Conservation (phyloP, 305 asterid species). For the Fraxinus nigra region DNA sequence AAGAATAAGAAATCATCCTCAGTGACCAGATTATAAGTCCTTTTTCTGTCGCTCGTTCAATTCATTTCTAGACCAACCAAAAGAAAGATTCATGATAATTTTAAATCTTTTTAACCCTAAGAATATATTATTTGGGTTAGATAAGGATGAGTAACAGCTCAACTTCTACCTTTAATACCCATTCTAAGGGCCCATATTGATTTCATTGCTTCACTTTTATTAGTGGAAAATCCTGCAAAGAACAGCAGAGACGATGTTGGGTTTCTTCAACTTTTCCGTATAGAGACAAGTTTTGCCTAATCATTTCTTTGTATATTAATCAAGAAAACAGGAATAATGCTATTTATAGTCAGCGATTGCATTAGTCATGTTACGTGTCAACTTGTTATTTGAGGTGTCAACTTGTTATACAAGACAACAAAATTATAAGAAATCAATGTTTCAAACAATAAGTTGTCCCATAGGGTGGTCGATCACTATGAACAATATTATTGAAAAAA, state of each 20-base stretch:
- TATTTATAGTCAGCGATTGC: too few species aligned
- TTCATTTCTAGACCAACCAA: background rate
- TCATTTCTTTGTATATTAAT: constrained; percentile 1
- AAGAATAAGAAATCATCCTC: background rate
- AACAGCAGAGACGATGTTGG: constrained; percentile 23
- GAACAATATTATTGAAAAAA: too few species aligned
- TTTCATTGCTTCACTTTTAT: constrained; percentile 11
- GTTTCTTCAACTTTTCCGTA: constrained; percentile 1
- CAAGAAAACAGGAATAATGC: background rate
- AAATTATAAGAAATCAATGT: too few species aligned
- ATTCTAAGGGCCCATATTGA: constrained; percentile 8
- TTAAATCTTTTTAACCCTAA: too few species aligned
- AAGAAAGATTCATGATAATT: background rate
- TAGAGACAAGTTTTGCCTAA: background rate
- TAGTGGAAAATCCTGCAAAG: constrained; percentile 20
- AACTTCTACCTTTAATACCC: background rate
- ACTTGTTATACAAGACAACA: too few species aligned
- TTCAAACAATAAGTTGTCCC: too few species aligned
- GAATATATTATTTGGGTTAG: too few species aligned
- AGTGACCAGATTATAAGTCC: background rate
- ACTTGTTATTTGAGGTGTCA: too few species aligned
- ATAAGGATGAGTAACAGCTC: background rate
- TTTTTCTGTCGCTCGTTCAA: background rate
- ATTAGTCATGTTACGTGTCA: too few species aligned
- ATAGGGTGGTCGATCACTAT: too few species aligned